Base-by-base conservation (phyloP, 106 monocot species). In the Xerophyta viscosa region DNA sequence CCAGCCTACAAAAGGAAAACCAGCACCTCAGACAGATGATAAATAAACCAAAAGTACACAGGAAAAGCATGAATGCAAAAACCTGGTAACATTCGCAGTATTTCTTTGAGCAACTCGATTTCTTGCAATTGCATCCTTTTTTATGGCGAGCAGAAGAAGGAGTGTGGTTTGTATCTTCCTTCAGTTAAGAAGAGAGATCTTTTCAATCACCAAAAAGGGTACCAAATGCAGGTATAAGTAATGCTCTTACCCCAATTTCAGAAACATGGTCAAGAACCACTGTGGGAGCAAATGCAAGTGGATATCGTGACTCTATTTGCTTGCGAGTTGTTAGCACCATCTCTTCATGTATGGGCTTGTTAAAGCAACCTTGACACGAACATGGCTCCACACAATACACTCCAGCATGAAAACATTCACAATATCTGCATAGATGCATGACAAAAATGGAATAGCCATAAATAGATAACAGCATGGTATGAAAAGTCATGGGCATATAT, bases 1-100 rank as follows among this genome's bases (percentile, higher is more conserved):
- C 85, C 85, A 44, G 71, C 66, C 85, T 83, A 58, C 21, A 63
- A 20, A 60, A 13, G 50, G 24, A 68, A 61, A 64, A 3, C 29
- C 31, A 29, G n/a, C 22, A 52, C 31, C 19, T 22, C 24, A 36
- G 24, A 44, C 27, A 68, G 27, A 62, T 19, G 26, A 47, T 36
- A 54, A 20, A 50, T 24, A 17, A 33, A 37, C 1, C 57, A 12
- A 53, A 41, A 29, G 15, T 37, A 48, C 24, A n/a, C n/a, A n/a
- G n/a, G 3, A 47, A 23, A 62, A 37, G 31, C 19, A 14, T 49
- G 63, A 56, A 58, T 19, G 26, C 10, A 41, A 65, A n/a, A 68
- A 98, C 96, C 96, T 98, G 96, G 55, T 76, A 98, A 64, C 96
- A 98, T 71, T 98, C 96, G 57, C 89, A 89, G 39, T 98, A 98